A percentile compares a stretch with the other conserved stretches of the same genome.
These are phyloP conservation scores for Xylariaceae sp. DNA, from an alignment of 2,329 filamentous ascomycete genomes.

Conservation along the genomic window DNA sequence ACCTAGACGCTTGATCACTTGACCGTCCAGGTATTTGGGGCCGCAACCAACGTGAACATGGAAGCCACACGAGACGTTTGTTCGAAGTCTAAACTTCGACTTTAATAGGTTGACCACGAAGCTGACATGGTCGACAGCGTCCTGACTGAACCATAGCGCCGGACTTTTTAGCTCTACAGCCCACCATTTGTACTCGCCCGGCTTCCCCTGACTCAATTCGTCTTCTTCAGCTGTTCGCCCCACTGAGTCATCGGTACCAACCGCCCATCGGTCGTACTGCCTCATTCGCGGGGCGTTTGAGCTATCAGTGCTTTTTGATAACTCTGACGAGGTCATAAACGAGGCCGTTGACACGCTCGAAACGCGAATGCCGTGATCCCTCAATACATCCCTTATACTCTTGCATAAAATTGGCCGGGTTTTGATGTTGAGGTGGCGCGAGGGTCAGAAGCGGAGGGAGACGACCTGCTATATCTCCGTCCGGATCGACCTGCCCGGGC, in stretches of 20 bases:
- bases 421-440: no score
- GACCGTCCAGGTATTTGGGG: slow-evolving; percentile 25
- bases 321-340: no score
- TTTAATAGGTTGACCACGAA: slow-evolving; percentile 33
- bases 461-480: no score
- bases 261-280: slow-evolving; percentile 17
- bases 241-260: slow-evolving; percentile 13
- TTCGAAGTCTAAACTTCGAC: slow-evolving; percentile 27
- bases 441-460: no score
- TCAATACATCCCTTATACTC: no score
- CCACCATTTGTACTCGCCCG: slow-evolving; percentile 22
- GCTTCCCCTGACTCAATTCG: not conserved
- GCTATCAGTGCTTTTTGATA: no score
- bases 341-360: no score
- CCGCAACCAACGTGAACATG: slow-evolving; percentile 38
- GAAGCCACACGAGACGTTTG: slow-evolving; percentile 34
- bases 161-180: slow-evolving; percentile 33
- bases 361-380: no score
- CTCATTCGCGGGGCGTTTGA: no score
- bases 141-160: slow-evolving; percentile 29
- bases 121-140: slow-evolving; percentile 26
- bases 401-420: no score
- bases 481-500: no score
- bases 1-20: slow-evolving; percentile 28
- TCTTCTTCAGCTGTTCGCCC: not conserved